Evolutionary conservation across 306 rosid genomes (phyloP), one percentile per base, ranked within the genome.

Genomic region (Casuarina cunninghamiana): DNA sequence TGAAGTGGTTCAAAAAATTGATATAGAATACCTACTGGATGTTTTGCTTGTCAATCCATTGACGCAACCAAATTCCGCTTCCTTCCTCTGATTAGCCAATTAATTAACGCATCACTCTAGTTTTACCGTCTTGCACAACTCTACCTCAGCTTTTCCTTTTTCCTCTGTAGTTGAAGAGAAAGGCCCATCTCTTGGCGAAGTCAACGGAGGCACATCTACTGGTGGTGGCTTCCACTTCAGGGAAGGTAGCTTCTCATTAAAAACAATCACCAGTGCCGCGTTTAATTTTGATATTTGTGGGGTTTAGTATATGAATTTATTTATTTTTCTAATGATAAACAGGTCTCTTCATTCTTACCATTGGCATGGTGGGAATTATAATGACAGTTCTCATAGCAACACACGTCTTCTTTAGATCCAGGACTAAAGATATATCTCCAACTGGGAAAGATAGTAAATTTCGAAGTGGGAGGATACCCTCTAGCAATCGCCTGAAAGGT

Each of bases 291-390:
- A 37, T 39, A 10, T 61, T 53, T n/a, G 1, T 35, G 76, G 50
- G 3, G 37, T 43, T 69, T 4, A 69, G 11, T 17, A 69, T 21
- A 62, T 49, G 15, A 15, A 21, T 6, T 15, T 4, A 21, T 6
- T 15, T 4, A 43, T 19, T n/a, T 54, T 53, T 13, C 32, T 65
- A 77, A 55, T 68, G 69, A 19, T 15, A 57, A 63, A 77, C 86
- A 86, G 87, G 83, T 62, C 38, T 67, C 74, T 83, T 85, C 88
- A 76, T 89, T 74, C 75, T 88, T 38, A 66, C 57, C 15, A 81
- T 78, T 69, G 87, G 87, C 49, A 35, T 78, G 66, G 74, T 32
- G 35, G 89, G 85, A 72, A 51, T 79, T 41, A 21, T 74, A 35
- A 62, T 72, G 71, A 41, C 79, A 55, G 49, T 74, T 17, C 17